Evolutionary conservation across 2,329 filamentous ascomycete species (phyloP), one percentile per base, ranked within the genome.

Genomic region (Phyllosticta citrichinensis): DNA sequence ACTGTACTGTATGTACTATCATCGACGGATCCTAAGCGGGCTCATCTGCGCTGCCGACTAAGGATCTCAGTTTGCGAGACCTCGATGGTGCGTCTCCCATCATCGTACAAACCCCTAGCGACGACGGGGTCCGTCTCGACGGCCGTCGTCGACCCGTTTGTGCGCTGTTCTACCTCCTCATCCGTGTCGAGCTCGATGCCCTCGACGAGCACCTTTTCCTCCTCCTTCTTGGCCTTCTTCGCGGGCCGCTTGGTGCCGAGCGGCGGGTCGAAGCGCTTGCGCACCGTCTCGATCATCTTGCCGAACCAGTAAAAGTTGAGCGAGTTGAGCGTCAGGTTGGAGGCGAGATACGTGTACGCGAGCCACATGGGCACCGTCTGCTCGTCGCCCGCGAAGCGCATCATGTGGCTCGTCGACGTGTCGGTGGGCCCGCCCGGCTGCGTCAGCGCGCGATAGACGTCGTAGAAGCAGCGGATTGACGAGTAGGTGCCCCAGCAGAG

Each of bases 281-380:
- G 80, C 12, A 94, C 84, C 9, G 89, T 88, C 63, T 84, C 80
- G 64, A 95, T 85, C 90, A 95, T 95, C 81, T 90, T 91, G 69
- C 84, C 80, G 71, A 93, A 94, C 90, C 90, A 95, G 75, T 87
- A 89, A 68, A 89, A 85, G 75, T 95, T 95, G 58, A 95, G 77
- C 12, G 81, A 79, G 69, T 91, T 93, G 25, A 95, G 80, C 0
- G 83, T 82, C 20, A 89, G 59, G 71, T 94, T 94, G 69, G 83
- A 85, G 10, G 79, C 79, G 6, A 91, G 73, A 69, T 94, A 94
- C 27, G 83, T 76, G 14, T 73, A 75, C 1, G 83, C 85, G 22
- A 94, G 78, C 89, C 89, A 93, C 1, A 83, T 33, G 0, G 89
- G 89, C 2, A 92, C 66, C 0, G 64, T 57, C 14, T 59, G 63